These are phyloP conservation scores for Chrysosporium keratinophilum DNA, from an alignment of 2,329 filamentous ascomycete genomes.

Conservation along the genomic window DNA sequence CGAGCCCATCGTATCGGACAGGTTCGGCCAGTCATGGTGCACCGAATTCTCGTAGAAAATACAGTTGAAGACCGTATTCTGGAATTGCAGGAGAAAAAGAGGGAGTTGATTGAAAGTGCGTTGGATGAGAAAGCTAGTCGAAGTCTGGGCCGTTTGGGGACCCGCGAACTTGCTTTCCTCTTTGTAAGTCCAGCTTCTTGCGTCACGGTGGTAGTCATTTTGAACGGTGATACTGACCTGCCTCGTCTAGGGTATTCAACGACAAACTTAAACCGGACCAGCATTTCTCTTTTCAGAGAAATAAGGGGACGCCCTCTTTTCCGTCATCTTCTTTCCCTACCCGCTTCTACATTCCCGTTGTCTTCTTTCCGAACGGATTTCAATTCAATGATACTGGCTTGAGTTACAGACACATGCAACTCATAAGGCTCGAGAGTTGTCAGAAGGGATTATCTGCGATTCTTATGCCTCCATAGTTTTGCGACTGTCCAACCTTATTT, in stretches of 20 bases:
- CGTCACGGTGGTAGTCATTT: background rate
- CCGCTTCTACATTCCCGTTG: no score
- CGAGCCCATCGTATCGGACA: constrained; percentile 84
- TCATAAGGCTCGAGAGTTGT: no score
- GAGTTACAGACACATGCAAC: no score
- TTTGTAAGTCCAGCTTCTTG: constrained; percentile 35
- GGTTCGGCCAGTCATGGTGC: constrained; percentile 60
- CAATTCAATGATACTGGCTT: no score
- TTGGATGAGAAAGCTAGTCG: constrained; percentile 64
- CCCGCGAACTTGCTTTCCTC: constrained; percentile 58
- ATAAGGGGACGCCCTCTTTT: no score
- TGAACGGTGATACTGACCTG: background rate
- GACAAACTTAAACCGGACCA: background rate
- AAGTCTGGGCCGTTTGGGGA: constrained; percentile 55
- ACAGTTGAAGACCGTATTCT: constrained; percentile 87
- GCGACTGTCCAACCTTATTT: no score
- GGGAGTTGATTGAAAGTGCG: constrained; percentile 63
- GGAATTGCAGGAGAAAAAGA: constrained; percentile 66
- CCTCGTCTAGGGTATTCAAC: background rate
- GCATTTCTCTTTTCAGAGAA: no score
- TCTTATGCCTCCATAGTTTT: no score
- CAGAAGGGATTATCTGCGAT: no score
- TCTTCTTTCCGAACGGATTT: no score
- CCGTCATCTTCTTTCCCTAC: no score
- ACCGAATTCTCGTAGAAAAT: constrained; percentile 62